phyloP scores from a whole-genome alignment of 1,284 basidiomycete genomes.

The Binderoboletus segoi region DNA sequence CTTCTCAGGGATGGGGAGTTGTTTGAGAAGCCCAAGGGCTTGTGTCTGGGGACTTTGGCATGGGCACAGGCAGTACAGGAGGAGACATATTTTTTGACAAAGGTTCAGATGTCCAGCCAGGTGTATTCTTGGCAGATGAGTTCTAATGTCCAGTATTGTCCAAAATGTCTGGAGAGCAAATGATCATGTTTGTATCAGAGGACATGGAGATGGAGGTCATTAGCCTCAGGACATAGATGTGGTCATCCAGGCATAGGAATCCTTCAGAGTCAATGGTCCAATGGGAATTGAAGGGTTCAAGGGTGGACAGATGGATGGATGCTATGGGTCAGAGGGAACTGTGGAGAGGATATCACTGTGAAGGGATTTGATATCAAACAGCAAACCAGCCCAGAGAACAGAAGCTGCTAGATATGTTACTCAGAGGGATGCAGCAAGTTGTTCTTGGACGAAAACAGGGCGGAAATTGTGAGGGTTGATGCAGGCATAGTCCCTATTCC shows the following conservation, averaged over 20 bases:
- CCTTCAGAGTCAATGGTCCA: too few relatives aligned
- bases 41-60: not conserved
- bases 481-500: constrained; percentile 12
- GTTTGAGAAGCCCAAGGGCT: not conserved
- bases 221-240: constrained; percentile 22
- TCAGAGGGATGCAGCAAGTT: not conserved
- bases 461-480: constrained; percentile 16
- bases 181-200: not conserved
- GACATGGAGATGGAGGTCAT: not conserved
- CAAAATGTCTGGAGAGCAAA: not conserved
- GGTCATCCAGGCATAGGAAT: constrained; percentile 3
- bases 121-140: not conserved
- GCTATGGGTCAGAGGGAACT: constrained; percentile 5
- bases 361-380: not conserved
- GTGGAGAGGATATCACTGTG: not conserved
- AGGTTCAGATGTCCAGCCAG: not conserved
- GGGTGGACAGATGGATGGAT: too few relatives aligned
- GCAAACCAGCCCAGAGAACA: not conserved
- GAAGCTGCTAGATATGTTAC: not conserved
- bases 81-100: not conserved
- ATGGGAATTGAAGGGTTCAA: too few relatives aligned
- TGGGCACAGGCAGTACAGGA: not conserved
- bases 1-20: constrained; percentile 2
- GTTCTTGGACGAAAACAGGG: not conserved
- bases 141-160: not conserved